Conservation (phyloP, 1,284 basidiomycete genomes). For the Volvariella surrecta region DNA sequence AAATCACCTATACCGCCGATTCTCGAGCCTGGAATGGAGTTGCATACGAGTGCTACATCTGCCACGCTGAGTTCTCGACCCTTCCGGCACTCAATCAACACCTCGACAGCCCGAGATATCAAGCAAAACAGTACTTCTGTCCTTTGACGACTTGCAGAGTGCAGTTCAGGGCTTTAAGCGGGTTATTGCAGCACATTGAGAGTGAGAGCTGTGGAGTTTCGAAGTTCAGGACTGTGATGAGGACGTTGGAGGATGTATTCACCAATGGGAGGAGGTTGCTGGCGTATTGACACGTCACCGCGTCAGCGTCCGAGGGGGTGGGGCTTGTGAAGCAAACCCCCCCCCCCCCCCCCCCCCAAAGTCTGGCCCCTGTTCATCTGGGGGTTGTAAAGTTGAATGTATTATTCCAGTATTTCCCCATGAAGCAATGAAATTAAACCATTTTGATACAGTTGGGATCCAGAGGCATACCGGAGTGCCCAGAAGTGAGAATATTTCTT, state of each 20-base stretch:
- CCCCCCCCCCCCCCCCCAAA: too few relatives aligned
- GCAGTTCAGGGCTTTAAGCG: slow-evolving; percentile 38
- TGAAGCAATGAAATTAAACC: too few relatives aligned
- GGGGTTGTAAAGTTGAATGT: too few relatives aligned
- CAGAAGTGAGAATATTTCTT: too few relatives aligned
- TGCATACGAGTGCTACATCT: slow-evolving; percentile 5
- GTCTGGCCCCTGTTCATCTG: too few relatives aligned
- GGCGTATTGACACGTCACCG: too few relatives aligned
- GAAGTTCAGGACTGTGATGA: slow-evolving; percentile 30
- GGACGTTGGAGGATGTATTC: slow-evolving; percentile 27
- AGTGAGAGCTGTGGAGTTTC: slow-evolving; percentile 42
- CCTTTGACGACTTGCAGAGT: slow-evolving; percentile 26
- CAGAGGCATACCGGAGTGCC: too few relatives aligned
- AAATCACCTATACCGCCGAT: background rate
- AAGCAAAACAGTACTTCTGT: slow-evolving; percentile 36
- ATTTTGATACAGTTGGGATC: too few relatives aligned
- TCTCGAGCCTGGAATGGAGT: slow-evolving; percentile 5
- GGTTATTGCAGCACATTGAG: slow-evolving; percentile 45
- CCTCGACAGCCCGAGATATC: slow-evolving; percentile 38
- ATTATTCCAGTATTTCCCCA: too few relatives aligned
- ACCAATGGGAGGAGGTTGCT: slow-evolving; percentile 7
- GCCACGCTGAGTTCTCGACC: slow-evolving; percentile 22
- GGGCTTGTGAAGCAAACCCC: too few relatives aligned
- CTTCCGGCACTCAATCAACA: slow-evolving; percentile 40
- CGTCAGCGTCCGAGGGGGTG: too few relatives aligned